phyloP scores from a whole-genome alignment of 345 rosid species.

The Raphanus sativus region DNA sequence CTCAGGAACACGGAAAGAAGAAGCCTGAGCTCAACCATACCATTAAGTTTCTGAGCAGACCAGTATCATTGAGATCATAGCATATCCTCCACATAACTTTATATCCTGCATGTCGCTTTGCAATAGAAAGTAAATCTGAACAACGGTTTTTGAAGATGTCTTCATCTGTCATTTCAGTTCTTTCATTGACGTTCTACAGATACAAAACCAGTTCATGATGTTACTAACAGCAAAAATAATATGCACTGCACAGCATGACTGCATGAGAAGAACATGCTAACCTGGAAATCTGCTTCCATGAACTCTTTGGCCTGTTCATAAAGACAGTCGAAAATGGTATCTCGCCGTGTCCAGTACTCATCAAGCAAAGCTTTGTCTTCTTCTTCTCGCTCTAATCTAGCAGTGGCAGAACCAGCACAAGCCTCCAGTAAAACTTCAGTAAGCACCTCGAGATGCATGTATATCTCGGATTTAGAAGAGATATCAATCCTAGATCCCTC shows the following conservation, averaged over 20 bases:
- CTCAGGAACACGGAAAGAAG: background rate
- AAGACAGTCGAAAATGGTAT: constrained; percentile 66
- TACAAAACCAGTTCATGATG: constrained; percentile 17
- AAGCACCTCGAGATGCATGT: constrained; percentile 56
- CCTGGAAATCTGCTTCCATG: constrained; percentile 51
- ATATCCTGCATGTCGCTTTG: constrained; percentile 81
- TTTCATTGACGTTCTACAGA: constrained; percentile 51
- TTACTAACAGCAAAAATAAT: constrained; percentile 9
- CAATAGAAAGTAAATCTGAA: constrained; percentile 62
- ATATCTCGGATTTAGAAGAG: constrained; percentile 61
- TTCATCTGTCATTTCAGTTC: constrained; percentile 44
- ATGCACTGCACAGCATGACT: background rate
- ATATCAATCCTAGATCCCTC: constrained; percentile 55
- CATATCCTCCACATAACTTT: constrained; percentile 81
- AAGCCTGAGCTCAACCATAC: constrained; percentile 43
- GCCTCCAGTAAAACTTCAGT: constrained; percentile 77
- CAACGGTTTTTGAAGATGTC: constrained; percentile 62
- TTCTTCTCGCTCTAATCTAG: constrained; percentile 67
- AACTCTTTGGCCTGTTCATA: constrained; percentile 65
- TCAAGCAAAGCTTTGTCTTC: constrained; percentile 65
- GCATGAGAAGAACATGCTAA: constrained; percentile 31
- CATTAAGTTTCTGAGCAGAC: constrained; percentile 77
- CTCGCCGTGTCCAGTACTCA: constrained; percentile 78
- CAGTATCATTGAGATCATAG: constrained; percentile 78
- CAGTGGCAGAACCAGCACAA: constrained; percentile 61